Evolutionary conservation across 306 rosid genomes (phyloP).

Genomic region (Inga leiocalycina): DNA sequence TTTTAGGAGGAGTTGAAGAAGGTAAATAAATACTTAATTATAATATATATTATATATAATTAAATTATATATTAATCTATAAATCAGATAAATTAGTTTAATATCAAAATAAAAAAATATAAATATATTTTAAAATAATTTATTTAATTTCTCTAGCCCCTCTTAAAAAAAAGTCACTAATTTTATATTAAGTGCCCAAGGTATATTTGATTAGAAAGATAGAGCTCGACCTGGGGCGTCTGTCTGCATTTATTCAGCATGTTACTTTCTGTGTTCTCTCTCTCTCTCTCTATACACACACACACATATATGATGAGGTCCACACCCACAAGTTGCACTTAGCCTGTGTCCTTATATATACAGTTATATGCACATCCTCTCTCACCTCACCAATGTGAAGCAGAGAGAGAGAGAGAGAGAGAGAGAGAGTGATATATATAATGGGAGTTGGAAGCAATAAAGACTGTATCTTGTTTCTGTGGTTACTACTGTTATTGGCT

Average conservation of each 20-base stretch:
- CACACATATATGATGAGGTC: background rate
- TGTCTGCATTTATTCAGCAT: background rate
- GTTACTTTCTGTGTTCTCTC: background rate
- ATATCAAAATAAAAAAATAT: too few relatives aligned
- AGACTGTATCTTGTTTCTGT: background rate
- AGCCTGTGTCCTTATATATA: background rate
- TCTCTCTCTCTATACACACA: background rate
- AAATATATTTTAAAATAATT: too few relatives aligned
- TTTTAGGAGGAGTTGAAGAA: too few relatives aligned
- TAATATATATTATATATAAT: too few relatives aligned
- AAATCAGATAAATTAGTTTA: too few relatives aligned
- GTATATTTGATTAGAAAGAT: too few relatives aligned
- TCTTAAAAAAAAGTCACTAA: too few relatives aligned
- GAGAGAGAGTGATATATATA: background rate
- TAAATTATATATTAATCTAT: too few relatives aligned
- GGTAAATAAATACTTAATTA: too few relatives aligned
- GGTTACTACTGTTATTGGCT: background rate
- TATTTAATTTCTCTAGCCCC: too few relatives aligned
- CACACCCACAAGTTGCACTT: background rate
- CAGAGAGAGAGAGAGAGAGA: background rate
- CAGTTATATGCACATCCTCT: background rate
- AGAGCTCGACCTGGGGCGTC: background rate
- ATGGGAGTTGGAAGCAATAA: slow-evolving; percentile 3
- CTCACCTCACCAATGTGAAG: background rate
- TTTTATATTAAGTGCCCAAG: too few relatives aligned